Evolutionary conservation across 2,329 filamentous ascomycete genomes (phyloP).

Genomic region (Grosmannia clavigera): DNA sequence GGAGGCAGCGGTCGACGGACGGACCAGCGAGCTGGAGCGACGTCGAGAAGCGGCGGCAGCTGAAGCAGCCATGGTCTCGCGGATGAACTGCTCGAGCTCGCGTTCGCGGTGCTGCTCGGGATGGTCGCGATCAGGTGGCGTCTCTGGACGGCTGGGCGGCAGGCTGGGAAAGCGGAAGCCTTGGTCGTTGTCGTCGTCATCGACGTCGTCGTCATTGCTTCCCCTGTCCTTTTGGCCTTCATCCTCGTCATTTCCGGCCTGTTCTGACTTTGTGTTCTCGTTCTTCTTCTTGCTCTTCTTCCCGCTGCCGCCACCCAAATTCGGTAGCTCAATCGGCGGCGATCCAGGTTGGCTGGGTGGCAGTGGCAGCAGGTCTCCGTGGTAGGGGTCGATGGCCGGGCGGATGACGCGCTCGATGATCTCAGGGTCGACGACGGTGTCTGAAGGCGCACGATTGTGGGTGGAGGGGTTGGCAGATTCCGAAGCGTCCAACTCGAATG

Average conservation of each 20-base stretch:
- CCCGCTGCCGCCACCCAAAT: neutral
- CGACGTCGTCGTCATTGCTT: neutral
- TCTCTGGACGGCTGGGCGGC: conserved; percentile 48
- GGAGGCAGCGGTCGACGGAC: conserved; percentile 20
- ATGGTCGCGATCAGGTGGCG: conserved; percentile 36
- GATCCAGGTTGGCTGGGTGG: conserved; percentile 47
- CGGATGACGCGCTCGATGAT: conserved; percentile 46
- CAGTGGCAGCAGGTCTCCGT: conserved; percentile 51
- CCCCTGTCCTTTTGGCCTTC: neutral
- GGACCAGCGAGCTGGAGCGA: conserved; percentile 31
- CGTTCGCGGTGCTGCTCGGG: conserved; percentile 23
- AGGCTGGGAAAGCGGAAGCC: conserved; percentile 36
- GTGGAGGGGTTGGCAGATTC: neutral
- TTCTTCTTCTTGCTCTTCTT: neutral
- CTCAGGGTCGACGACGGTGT: conserved; percentile 40
- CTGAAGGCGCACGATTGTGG: conserved; percentile 6
- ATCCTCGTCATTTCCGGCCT: neutral
- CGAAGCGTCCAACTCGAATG: neutral
- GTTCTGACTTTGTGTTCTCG: neutral
- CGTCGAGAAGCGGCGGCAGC: conserved; percentile 28
- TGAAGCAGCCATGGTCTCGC: conserved; percentile 20
- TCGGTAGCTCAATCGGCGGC: conserved; percentile 21
- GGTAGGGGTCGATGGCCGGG: conserved; percentile 53
- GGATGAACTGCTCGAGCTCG: conserved; percentile 13
- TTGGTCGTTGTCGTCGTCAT: conserved; percentile 11